These are phyloP conservation scores for Penicillium decumbens DNA, from an alignment of 2,329 filamentous ascomycete genomes.

Conservation along the genomic window DNA sequence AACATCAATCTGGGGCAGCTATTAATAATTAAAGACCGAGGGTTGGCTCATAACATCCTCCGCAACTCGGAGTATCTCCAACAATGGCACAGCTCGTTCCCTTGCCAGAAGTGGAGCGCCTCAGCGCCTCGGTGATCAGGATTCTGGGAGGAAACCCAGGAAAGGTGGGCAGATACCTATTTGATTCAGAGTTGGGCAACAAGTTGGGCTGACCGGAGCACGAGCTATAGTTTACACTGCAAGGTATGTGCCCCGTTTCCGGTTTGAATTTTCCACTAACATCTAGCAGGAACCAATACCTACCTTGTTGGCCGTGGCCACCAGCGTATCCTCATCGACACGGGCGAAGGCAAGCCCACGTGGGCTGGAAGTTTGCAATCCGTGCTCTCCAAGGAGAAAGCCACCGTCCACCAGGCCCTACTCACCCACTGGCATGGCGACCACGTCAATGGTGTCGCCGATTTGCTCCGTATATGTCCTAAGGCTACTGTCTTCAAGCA, in stretches of 20 bases:
- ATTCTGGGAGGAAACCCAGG: conserved; percentile 87
- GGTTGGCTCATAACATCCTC: not conserved
- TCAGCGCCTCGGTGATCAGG: conserved; percentile 73
- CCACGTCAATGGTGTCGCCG: conserved; percentile 70
- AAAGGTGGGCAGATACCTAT: conserved; percentile 54
- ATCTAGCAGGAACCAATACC: conserved; percentile 70
- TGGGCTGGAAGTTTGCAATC: conserved; percentile 66
- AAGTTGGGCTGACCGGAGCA: conserved; percentile 10
- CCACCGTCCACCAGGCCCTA: conserved; percentile 63
- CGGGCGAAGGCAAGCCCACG: conserved; percentile 70
- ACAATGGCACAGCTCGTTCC: conserved; percentile 60
- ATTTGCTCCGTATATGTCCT: conserved; percentile 63
- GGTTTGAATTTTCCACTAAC: not conserved
- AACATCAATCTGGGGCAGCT: not conserved
- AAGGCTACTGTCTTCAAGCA: conserved; percentile 63
- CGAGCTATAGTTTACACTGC: conserved; percentile 51
- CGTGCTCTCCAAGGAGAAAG: conserved; percentile 63
- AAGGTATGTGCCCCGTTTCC: conserved; percentile 40
- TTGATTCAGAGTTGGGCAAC: not conserved
- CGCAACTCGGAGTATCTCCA: not conserved
- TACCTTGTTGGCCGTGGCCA: conserved; percentile 79
- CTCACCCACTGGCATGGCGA: conserved; percentile 93
- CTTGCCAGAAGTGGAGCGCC: conserved; percentile 68
- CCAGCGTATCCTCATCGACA: conserved; percentile 77
- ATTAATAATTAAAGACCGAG: conserved; percentile 1